Evolutionary conservation across 495 filamentous ascomycete genomes (phyloP).

Genomic region (Hypoxylon fuscum): DNA sequence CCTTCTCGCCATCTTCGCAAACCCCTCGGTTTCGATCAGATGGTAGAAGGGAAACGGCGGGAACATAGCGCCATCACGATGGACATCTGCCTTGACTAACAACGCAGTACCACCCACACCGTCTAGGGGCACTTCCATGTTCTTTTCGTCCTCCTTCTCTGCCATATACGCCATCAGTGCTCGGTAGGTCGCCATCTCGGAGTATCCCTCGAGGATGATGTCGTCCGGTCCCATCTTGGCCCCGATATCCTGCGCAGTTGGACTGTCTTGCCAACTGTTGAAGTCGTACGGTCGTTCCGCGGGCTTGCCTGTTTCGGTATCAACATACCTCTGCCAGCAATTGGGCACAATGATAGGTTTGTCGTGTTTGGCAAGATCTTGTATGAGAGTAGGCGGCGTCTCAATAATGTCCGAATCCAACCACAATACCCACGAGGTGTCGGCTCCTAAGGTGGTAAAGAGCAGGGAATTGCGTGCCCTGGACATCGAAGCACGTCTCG

Average conservation of each 20-base stretch:
- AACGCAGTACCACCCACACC: constrained; percentile 95
- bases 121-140: constrained; percentile 76
- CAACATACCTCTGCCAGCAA: constrained; percentile 89
- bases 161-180: constrained; percentile 90
- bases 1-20: constrained; percentile 94
- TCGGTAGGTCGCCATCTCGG: constrained; percentile 89
- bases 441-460: constrained; percentile 96
- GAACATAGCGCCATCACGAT: constrained; percentile 98
- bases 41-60: constrained; percentile 96
- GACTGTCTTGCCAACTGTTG: constrained; percentile 94
- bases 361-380: constrained; percentile 89
- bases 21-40: constrained; percentile 96
- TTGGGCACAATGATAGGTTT: constrained; percentile 92
- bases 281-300: constrained; percentile 91
- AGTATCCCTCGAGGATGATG: constrained; percentile 92
- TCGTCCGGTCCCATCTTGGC: constrained; percentile 84
- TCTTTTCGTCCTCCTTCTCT: constrained; percentile 63
- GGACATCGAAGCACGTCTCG: constrained; percentile 86
- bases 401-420: constrained; percentile 93
- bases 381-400: constrained; percentile 84
- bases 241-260: constrained; percentile 76
- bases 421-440: constrained; percentile 96
- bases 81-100: constrained; percentile 96
- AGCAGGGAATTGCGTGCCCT: constrained; percentile 91
- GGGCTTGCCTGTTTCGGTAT: constrained; percentile 71